phyloP scores from a whole-genome alignment of 1,284 basidiomycete species.

The Boletellus sp. region DNA sequence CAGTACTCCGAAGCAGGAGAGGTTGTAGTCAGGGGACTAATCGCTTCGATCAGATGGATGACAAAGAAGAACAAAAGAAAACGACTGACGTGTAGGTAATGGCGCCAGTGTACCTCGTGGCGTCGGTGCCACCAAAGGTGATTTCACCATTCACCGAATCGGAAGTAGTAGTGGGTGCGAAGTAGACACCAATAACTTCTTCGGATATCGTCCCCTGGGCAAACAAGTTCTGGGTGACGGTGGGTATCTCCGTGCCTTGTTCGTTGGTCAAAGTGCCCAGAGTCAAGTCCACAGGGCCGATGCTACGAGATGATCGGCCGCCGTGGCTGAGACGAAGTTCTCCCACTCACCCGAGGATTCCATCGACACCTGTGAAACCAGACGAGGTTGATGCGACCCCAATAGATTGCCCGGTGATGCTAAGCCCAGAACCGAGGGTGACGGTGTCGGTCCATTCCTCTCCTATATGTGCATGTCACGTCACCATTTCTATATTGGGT shows the following conservation, averaged over 20 bases:
- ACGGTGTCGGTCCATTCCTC: constrained; percentile 27
- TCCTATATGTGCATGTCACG: constrained; percentile 16
- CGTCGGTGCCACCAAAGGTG: constrained; percentile 49
- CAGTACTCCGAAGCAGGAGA: constrained; percentile 51
- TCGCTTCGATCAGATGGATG: constrained; percentile 1
- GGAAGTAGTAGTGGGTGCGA: constrained; percentile 35
- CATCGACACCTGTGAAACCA: constrained; percentile 30
- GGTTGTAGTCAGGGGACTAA: constrained; percentile 46
- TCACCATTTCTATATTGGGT: background rate
- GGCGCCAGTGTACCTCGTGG: constrained; percentile 44
- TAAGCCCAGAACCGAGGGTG: constrained; percentile 24
- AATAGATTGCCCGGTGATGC: constrained; percentile 29
- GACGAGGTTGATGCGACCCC: constrained; percentile 24
- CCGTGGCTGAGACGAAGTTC: constrained; percentile 4
- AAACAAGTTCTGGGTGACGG: constrained; percentile 38
- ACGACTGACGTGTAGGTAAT: constrained; percentile 43
- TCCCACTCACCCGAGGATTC: constrained; percentile 25
- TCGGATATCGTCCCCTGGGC: constrained; percentile 29
- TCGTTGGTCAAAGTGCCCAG: constrained; percentile 20
- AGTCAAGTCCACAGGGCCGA: constrained; percentile 34
- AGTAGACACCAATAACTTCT: constrained; percentile 38
- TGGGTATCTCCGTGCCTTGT: constrained; percentile 20
- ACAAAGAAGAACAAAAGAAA: background rate
- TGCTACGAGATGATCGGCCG: constrained; percentile 38
- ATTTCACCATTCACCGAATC: constrained; percentile 39